These are phyloP conservation scores for Tulasnella sp. DNA, from an alignment of 768 basidiomycete genomes.

Conservation along the genomic window DNA sequence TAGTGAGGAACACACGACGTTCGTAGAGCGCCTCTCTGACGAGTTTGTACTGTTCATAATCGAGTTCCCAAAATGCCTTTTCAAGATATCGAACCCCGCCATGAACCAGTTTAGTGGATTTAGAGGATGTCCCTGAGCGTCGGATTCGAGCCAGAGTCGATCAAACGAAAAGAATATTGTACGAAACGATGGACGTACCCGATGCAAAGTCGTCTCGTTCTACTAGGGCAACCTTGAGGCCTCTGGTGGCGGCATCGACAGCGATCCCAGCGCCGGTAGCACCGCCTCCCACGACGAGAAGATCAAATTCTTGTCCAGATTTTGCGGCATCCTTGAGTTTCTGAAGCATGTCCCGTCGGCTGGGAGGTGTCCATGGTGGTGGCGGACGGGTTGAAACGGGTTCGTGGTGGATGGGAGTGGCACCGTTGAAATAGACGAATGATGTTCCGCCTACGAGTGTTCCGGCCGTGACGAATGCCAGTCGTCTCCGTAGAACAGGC, in stretches of 20 bases:
- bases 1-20: constrained; percentile 84
- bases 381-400: constrained; percentile 14
- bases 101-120: constrained; percentile 96
- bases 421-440: background rate
- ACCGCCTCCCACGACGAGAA: constrained; percentile 83
- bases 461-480: constrained; percentile 10
- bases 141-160: background rate
- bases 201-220: constrained; percentile 87
- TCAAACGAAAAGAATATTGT: background rate
- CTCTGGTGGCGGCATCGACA: constrained; percentile 83
- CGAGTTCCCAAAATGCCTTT: constrained; percentile 89
- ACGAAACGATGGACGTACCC: constrained; percentile 36
- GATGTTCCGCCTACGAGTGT: background rate
- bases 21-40: constrained; percentile 93
- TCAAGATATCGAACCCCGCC: constrained; percentile 96
- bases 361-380: constrained; percentile 17
- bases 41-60: constrained; percentile 94
- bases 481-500: background rate
- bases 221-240: constrained; percentile 84
- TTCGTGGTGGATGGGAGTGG: constrained; percentile 12
- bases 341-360: constrained; percentile 12
- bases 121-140: constrained; percentile 74
- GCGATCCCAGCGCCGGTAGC: constrained; percentile 96
- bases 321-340: constrained; percentile 16
- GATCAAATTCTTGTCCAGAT: constrained; percentile 52